Base-by-base conservation (phyloP, 306 rosid genomes). In the Cercis canadensis region DNA sequence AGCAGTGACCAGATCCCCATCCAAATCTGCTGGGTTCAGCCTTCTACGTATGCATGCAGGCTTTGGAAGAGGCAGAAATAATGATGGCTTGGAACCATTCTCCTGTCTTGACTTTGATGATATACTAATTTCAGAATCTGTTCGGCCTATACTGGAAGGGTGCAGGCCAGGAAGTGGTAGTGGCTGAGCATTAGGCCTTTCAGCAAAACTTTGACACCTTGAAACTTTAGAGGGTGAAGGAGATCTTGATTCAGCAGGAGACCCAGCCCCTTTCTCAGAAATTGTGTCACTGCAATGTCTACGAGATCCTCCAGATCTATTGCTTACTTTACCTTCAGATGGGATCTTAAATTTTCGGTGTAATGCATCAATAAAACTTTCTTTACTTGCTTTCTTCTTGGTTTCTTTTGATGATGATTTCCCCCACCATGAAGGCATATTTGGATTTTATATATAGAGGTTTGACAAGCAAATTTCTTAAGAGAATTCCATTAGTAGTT, bases 171-270 rank as follows among this genome's bases (percentile, higher is more conserved):
- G 99, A 80, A 87, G 97, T 16, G 99, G 99, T 62, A 95, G 96
- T 49, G 97, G 97, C 54, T 91, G 98, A 78, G 98, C 84, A 83
- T 45, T 83, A 63, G 89, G 77, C 79, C 99, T 89, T 78, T 89
- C 97, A 24, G 82, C 84, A 83, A 94, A 94, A 85, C 99, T 95
- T 82, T 91, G 99, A 82, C 96, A 89, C 86, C 99, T 88, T 39
- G 80, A 80, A 33, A 95, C 99, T 82, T 87, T 95, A 80, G 96
- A 89, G 65, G 99, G 97, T 7, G 99, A 95, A 69, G 97, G 89
- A 3, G 96, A 92, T 80, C 95, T 85, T 73, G 98, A 87, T 75
- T 69, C 89, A 65, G 57, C 47, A 32, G 96, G 97, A 37, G 97
- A 87, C 61, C 37, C 85, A 81, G 85, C 86, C 55, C 92, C 96